Conservation (phyloP, 257 asterid species). For the Dorcoceras hygrometricum region DNA sequence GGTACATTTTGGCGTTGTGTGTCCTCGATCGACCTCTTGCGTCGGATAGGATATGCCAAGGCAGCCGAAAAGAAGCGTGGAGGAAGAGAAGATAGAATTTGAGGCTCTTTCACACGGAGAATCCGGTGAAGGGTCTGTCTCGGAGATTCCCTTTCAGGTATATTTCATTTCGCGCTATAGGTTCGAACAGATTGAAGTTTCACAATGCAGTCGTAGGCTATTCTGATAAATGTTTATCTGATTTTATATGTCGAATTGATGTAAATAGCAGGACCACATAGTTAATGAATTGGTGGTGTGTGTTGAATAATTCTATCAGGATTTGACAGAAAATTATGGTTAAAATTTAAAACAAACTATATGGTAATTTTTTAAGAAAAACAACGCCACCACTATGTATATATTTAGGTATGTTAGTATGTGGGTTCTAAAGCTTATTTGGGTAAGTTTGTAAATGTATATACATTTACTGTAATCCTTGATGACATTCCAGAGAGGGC, state of each 20-base stretch:
- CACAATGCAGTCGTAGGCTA: neutral
- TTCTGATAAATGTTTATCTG: neutral
- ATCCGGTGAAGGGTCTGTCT: slow-evolving; percentile 56
- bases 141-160: slow-evolving; percentile 76
- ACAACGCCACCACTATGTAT: too few species aligned
- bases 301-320: neutral
- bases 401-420: too few species aligned
- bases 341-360: too few species aligned
- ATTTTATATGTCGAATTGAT: neutral
- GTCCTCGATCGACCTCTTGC: slow-evolving; percentile 17
- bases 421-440: too few species aligned
- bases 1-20: neutral
- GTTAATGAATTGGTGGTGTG: too few species aligned
- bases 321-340: too few species aligned
- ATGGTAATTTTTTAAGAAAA: neutral
- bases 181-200: too few species aligned
- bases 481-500: too few species aligned
- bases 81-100: slow-evolving; percentile 36
- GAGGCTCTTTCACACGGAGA: slow-evolving; percentile 57
- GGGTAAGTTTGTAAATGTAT: too few species aligned
- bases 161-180: neutral
- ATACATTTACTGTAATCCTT: too few species aligned
- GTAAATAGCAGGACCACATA: neutral
- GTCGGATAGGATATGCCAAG: slow-evolving; percentile 42
- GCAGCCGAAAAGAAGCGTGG: slow-evolving; percentile 46